Conservation (phyloP, 2,329 filamentous ascomycete species). For the Trichoderma sp. region DNA sequence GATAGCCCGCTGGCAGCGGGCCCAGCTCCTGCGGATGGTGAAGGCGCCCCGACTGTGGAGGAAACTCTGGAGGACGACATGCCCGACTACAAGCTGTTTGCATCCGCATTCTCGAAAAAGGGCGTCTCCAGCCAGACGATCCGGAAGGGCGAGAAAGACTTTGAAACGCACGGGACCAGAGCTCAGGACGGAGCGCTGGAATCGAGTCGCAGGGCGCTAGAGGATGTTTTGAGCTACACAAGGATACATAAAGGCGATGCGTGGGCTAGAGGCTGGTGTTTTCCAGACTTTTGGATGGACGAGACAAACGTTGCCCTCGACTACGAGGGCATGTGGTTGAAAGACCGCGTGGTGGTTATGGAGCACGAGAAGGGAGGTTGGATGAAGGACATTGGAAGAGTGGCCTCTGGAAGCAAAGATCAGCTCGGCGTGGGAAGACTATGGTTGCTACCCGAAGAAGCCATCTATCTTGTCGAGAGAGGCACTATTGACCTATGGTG, state of each 20-base stretch:
- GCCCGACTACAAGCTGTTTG: constrained; percentile 80
- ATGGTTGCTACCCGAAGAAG: constrained; percentile 90
- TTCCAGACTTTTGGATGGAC: constrained; percentile 56
- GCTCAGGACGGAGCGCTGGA: constrained; percentile 76
- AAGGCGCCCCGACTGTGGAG: constrained; percentile 40
- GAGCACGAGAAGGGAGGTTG: constrained; percentile 70
- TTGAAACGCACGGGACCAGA: constrained; percentile 85
- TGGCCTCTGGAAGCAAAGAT: constrained; percentile 54
- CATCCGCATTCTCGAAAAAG: constrained; percentile 50
- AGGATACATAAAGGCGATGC: constrained; percentile 68
- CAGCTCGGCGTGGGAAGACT: constrained; percentile 57
- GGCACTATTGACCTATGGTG: constrained; percentile 86
- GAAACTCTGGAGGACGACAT: constrained; percentile 72
- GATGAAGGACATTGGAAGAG: constrained; percentile 73
- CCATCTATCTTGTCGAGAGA: constrained; percentile 82
- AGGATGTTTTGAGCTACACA: constrained; percentile 76
- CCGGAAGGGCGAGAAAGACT: constrained; percentile 94
- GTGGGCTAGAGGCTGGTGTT: constrained; percentile 70
- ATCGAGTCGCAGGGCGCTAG: constrained; percentile 81
- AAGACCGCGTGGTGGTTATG: constrained; percentile 61
- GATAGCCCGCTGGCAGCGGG: constrained; percentile 35
- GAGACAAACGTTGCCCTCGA: constrained; percentile 24
- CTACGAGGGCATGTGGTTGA: constrained; percentile 30
- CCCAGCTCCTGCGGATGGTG: constrained; percentile 22
- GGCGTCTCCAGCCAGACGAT: constrained; percentile 62